These are phyloP conservation scores for Platismatia glauca DNA, from an alignment of 495 filamentous ascomycete genomes.

Conservation along the genomic window DNA sequence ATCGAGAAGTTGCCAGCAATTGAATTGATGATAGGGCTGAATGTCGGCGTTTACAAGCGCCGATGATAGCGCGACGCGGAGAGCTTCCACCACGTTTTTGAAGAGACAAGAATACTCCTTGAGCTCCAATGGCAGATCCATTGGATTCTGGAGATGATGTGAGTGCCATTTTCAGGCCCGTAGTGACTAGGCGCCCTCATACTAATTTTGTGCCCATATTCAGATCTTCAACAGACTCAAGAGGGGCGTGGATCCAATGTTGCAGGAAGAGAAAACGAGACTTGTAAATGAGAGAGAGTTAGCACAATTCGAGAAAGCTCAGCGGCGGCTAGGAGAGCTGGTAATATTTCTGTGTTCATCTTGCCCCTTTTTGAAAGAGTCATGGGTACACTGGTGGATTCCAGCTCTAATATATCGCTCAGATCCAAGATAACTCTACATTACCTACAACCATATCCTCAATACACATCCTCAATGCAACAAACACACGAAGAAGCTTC, in stretches of 20 bases:
- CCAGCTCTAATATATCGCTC: conserved; percentile 5
- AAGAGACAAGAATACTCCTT: neutral
- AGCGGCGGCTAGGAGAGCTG: conserved; percentile 50
- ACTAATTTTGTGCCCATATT: neutral
- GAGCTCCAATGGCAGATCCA: conserved; percentile 42
- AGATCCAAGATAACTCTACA: conserved; percentile 74
- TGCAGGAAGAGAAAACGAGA: conserved; percentile 52
- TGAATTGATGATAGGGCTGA: neutral
- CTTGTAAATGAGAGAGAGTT: conserved; percentile 53
- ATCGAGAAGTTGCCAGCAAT: neutral
- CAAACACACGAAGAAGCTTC: conserved; percentile 68
- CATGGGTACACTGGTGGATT: conserved; percentile 4
- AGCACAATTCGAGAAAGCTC: conserved; percentile 57
- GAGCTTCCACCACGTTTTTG: neutral
- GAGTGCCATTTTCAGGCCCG: conserved; percentile 17
- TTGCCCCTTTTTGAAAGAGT: conserved; percentile 1
- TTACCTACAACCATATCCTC: conserved; percentile 72
- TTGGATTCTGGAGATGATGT: conserved; percentile 42
- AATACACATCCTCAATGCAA: conserved; percentile 68
- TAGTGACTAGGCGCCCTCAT: neutral
- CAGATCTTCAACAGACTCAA: conserved; percentile 61
- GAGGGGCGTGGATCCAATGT: conserved; percentile 50
- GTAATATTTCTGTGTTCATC: conserved; percentile 27
- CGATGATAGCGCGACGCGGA: conserved; percentile 4
- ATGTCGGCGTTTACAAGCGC: conserved; percentile 12